Evolutionary conservation across 1,284 basidiomycete species (phyloP).

Genomic region (Marasmius oreades): DNA sequence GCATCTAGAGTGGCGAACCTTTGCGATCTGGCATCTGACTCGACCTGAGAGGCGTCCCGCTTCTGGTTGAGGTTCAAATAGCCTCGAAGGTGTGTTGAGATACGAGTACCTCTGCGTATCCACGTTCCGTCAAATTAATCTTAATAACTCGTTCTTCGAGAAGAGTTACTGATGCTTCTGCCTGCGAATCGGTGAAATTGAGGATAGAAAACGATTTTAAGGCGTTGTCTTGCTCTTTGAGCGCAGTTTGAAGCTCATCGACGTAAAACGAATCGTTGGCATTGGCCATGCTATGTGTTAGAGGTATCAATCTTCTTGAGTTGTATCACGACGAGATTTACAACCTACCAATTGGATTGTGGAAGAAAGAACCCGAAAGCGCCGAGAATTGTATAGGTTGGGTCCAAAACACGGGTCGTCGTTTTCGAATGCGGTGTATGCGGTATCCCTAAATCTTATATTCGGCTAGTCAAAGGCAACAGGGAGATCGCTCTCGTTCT

Average conservation of each 20-base stretch:
- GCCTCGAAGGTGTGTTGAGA: too few relatives aligned
- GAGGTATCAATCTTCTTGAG: background rate
- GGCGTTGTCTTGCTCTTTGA: constrained; percentile 59
- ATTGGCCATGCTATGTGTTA: background rate
- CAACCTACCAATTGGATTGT: too few relatives aligned
- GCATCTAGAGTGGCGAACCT: constrained; percentile 55
- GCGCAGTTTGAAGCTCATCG: constrained; percentile 49
- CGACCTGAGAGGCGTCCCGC: background rate
- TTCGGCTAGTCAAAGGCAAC: too few relatives aligned
- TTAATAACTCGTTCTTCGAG: constrained; percentile 48
- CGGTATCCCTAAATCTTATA: too few relatives aligned
- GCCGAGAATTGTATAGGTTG: too few relatives aligned
- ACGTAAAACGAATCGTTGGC: constrained; percentile 36
- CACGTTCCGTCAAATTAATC: constrained; percentile 48
- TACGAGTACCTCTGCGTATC: constrained; percentile 41
- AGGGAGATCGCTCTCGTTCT: too few relatives aligned
- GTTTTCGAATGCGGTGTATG: too few relatives aligned
- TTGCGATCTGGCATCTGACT: constrained; percentile 4
- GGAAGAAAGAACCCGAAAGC: too few relatives aligned
- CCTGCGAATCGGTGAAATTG: constrained; percentile 38
- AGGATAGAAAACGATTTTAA: constrained; percentile 44
- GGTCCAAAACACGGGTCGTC: too few relatives aligned
- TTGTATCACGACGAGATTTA: too few relatives aligned
- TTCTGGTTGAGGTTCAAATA: too few relatives aligned
- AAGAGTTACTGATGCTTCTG: constrained; percentile 49